Base-by-base conservation (phyloP, 1,284 basidiomycete genomes). In the Stereum hirsutum region DNA sequence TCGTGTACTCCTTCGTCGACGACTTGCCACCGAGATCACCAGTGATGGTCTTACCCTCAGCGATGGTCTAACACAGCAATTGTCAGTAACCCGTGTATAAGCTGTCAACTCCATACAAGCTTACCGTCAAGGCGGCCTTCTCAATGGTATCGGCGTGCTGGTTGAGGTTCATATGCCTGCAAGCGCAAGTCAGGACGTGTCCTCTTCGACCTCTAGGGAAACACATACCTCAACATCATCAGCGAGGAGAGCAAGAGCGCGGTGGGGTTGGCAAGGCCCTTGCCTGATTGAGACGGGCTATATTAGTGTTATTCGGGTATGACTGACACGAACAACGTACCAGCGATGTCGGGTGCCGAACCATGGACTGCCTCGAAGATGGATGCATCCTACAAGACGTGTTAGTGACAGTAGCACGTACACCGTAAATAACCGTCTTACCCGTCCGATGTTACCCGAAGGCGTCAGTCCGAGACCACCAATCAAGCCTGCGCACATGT, bases 361-460 rank as follows among this genome's bases (percentile, higher is more conserved):
- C 96, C 96, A 71, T 99, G 96, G 24, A 99, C 96, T 49, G 96
- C 95, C 72, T 99, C 96, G 57, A 99, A 99, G 68, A 99, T 99
- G 49, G 93, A 97, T 34, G 96, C 96, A 66, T 98, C 94, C 83
- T 92, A 55, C 24, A 38, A 42, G 43, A 52, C 23, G 56, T 48
- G 43, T 42, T 58, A 40, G 47, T 41, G 49, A 45, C 41, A 25
- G 25, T 35, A 30, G 21, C 15, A 32, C 24, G 36, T 6, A 27
- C 41, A 15, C 27, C 25, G 28, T 32, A 41, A 37, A 41, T 35
- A 35, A 32, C 31, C 35, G 24, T 64, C 81, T 51, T 66, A 89
- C 89, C 52, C 84, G 81, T 54, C 90, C 94, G 65, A 98, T 97
- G 75, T 99, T 99, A 39, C 95, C 96, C 39, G 95, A 98, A 28